A percentile compares a stretch with the other conserved stretches of the same genome.
Conservation (phyloP, 2,329 filamentous ascomycete species). For the Ophiostoma piceae region DNA sequence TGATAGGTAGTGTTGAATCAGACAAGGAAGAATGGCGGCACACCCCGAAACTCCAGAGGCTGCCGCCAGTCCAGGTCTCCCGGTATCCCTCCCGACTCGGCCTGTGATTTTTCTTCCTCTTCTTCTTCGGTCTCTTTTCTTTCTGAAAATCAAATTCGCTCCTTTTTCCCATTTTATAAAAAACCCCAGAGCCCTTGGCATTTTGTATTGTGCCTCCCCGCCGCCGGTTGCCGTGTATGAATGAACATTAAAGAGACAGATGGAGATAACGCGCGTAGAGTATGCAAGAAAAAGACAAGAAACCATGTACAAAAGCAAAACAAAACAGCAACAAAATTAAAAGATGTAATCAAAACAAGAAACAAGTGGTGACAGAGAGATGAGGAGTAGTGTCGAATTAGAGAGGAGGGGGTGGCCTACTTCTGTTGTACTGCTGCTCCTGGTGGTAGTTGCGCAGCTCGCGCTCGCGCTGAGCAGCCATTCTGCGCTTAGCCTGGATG, state of each 20-base stretch:
- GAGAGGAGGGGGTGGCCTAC: slow-evolving; percentile 69
- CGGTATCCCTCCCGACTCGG: slow-evolving; percentile 11
- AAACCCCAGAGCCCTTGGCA: slow-evolving; percentile 20
- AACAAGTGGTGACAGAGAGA: neutral
- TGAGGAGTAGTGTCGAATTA: neutral
- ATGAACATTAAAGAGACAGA: slow-evolving; percentile 20
- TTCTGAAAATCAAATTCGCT: slow-evolving; percentile 23
- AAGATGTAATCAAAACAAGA: slow-evolving; percentile 13
- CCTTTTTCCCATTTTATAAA: slow-evolving; percentile 25
- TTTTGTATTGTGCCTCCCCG: slow-evolving; percentile 19
- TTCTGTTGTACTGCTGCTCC: slow-evolving; percentile 99
- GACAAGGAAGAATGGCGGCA: neutral
- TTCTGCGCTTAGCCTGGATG: slow-evolving; percentile 98
- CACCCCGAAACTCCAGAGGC: neutral
- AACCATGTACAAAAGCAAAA: slow-evolving; percentile 17
- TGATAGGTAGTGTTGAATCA: slow-evolving; percentile 11
- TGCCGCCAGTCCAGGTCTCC: neutral
- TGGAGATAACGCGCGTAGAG: slow-evolving; percentile 11
- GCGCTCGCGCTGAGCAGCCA: slow-evolving; percentile 97
- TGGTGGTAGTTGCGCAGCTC: slow-evolving; percentile 99
- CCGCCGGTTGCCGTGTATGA: slow-evolving; percentile 18
- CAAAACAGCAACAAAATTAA: slow-evolving; percentile 10
- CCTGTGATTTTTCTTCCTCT: slow-evolving; percentile 17
- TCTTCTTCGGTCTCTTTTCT: slow-evolving; percentile 18
- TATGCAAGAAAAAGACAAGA: slow-evolving; percentile 13